Evolutionary conservation across 2,329 filamentous ascomycete genomes (phyloP), one percentile per base, ranked within the genome.

Genomic region (Ceratocystis albifundus): DNA sequence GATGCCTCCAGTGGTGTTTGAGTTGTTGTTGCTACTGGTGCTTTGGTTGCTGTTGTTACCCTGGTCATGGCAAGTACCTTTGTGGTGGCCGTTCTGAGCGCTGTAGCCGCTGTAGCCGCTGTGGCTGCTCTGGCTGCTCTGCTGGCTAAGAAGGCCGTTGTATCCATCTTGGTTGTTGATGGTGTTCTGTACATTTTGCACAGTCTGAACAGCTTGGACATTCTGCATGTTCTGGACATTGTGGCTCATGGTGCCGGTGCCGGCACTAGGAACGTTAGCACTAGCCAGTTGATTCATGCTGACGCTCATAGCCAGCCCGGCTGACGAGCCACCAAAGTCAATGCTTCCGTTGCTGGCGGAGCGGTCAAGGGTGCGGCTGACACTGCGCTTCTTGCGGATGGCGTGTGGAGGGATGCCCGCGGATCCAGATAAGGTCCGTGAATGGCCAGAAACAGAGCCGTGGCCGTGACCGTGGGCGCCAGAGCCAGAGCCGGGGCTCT

Each of bases 1-100:
- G 53, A 57, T 30, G 53, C 72, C 72, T 2, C 70, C 70, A 6
- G 73, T 71, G 25, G 70, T 68, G 8, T 71, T 66, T 59, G 72
- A 67, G 68, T 71, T 61, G n/a, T 65, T 67, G 64, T 64, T 66
- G 72, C 70, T 72, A 71, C 4, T 28, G 59, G n/a, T n/a, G 36
- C 30, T 25, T 32, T 10, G 22, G 4, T 4, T 30, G 53, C 53
- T 30, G 53, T 28, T 57, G 53, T 25, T 57, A 17, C 22, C 32
- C n/a, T 20, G 22, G n/a, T n/a, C n/a, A 22, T 25, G n/a, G n/a
- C 7, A 22, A 25, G 1, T 12, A 41, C 36, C 15, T 3, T 12
- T 41, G 36, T 41, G 10, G 4, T 41, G 36, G 10, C 10, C 12
- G 15, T 12, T 41, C 36, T 41, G 36, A 41, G 15, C 36, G 10